Evolutionary conservation across 331 rosid genomes (phyloP), one percentile per base, ranked within the genome.

Genomic region (Prunus yedoensis): DNA sequence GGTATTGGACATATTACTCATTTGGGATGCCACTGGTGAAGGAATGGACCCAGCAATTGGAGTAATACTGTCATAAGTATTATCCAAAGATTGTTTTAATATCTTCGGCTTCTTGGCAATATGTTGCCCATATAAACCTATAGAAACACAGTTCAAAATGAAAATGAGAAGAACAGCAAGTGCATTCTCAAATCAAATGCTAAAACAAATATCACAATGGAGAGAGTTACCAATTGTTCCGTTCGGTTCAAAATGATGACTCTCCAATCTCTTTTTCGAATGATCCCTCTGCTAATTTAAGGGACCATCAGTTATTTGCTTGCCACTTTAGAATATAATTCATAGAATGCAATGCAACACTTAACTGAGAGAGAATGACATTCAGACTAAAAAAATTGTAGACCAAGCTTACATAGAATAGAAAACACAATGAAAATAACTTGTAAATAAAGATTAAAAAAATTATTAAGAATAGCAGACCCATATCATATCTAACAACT

Each of bases 11-110:
- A 92, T 89, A 82, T 92, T 92, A 87, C 95, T 90, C 89, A 90
- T 91, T 84, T 92, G 99, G 57, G 98, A 89, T 54, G 97, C 90
- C 72, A 87, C 99, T 51, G 99, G 98, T 65, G 99, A 96, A 80
- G 98, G 97, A 82, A 92, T 78, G 71, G 98, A 91, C 73, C 94
- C 96, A 73, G 87, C 69, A 75, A 83, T 79, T 38, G 94, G 86
- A 78, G 90, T 70, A 32, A 87, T 79, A 73, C 88, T 86, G 81
- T 92, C 99, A 78, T 83, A 91, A 74, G 90, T 83, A 70, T 56
- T 88, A 75, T 96, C 99, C 35, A 84, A 80, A 43, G 96, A 63
- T 70, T 92, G 96, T 76, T 91, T 96, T 71, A 81, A 77, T 71
- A 81, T 78, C 89, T 96, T 96, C 8, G 80, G 91, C 93, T 87